phyloP scores from a whole-genome alignment of 192 early-diverging fungal species.

The Rhizoclosmatium globosum region DNA sequence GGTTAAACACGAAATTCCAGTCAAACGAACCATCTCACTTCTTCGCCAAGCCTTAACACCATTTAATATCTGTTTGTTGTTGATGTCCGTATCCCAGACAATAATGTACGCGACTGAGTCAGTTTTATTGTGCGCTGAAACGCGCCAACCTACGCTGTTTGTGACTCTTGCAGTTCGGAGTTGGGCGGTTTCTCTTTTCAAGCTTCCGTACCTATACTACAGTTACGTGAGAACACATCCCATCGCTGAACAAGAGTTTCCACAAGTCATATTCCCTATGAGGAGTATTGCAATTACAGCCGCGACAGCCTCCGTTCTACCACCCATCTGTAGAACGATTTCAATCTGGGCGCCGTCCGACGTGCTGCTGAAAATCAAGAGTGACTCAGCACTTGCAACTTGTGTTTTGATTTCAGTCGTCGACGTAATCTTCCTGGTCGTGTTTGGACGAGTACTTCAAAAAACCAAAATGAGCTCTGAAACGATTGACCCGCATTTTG shows the following conservation, averaged over 20 bases:
- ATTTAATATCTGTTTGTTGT: no score
- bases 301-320: not conserved
- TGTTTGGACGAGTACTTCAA: not conserved
- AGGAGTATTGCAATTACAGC: not conserved
- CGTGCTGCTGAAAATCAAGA: not conserved
- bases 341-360: not conserved
- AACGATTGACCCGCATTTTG: not conserved
- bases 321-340: not conserved
- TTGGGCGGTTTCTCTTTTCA: not conserved
- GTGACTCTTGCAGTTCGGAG: not conserved
- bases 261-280: not conserved
- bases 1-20: no score
- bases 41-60: no score
- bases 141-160: not conserved
- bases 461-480: not conserved
- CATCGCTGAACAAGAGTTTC: not conserved
- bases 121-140: not conserved
- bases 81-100: no score
- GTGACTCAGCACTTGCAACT: not conserved
- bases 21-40: no score
- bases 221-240: not conserved
- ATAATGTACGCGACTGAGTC: no score
- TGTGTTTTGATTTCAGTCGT: not conserved
- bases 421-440: not conserved
- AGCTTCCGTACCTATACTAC: not conserved